These are phyloP conservation scores for Loxodes magnus DNA, from an alignment of 73 alveolate genomes.

Conservation along the genomic window DNA sequence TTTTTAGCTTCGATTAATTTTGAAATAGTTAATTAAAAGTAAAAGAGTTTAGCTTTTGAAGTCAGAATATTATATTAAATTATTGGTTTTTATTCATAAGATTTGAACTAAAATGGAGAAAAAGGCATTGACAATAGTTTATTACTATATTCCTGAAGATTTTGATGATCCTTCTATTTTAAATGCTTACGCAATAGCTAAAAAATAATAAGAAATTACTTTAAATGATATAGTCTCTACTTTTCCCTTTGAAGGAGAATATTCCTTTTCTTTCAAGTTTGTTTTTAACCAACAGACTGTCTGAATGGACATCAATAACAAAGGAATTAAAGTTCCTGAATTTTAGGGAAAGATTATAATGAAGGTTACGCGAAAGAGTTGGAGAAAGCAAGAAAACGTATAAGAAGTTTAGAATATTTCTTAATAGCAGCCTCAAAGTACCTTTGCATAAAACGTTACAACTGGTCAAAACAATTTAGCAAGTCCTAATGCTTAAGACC, in stretches of 20 bases:
- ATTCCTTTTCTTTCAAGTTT: slow-evolving; percentile 23
- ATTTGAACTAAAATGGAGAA: too few relatives aligned
- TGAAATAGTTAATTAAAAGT: too few relatives aligned
- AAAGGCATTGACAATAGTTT: slow-evolving; percentile 14
- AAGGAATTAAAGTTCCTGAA: slow-evolving; percentile 8
- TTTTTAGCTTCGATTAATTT: too few relatives aligned
- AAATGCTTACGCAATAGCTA: slow-evolving; percentile 19
- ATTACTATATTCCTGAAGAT: slow-evolving; percentile 34
- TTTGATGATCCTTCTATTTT: slow-evolving; percentile 19
- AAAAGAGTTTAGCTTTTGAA: too few relatives aligned
- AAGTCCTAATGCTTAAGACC: too few relatives aligned
- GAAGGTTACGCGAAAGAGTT: slow-evolving; percentile 15
- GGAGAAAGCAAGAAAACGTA: too few relatives aligned
- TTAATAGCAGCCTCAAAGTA: too few relatives aligned
- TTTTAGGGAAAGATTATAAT: slow-evolving; percentile 10
- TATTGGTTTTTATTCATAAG: too few relatives aligned
- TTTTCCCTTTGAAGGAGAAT: slow-evolving; percentile 28
- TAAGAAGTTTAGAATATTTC: too few relatives aligned
- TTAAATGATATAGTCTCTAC: slow-evolving; percentile 13
- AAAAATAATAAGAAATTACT: slow-evolving; percentile 11
- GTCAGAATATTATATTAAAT: too few relatives aligned
- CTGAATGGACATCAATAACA: slow-evolving; percentile 28
- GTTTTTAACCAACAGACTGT: slow-evolving; percentile 1
- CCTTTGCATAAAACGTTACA: too few relatives aligned
- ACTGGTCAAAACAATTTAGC: too few relatives aligned